Conservation (phyloP, 352 stramenopile genomes). For the Pythium scleroteichum region DNA sequence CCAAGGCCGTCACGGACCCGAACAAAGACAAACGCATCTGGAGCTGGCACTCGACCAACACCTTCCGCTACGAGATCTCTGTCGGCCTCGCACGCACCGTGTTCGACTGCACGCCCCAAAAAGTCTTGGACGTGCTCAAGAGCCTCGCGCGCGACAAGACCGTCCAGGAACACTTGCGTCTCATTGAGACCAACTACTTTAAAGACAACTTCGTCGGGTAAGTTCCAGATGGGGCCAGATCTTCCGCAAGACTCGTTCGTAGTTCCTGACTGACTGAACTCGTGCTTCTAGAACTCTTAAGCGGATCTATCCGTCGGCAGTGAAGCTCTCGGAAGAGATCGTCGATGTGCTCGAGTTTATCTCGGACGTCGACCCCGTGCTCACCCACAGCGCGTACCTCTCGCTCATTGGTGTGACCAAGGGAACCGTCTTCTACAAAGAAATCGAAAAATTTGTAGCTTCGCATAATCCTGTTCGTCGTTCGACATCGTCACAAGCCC, state of each 20-base stretch:
- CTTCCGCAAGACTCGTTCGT: background rate
- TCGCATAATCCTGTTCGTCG: constrained; percentile 39
- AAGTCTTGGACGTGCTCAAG: constrained; percentile 61
- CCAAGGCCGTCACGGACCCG: constrained; percentile 24
- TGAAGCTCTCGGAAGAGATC: constrained; percentile 68
- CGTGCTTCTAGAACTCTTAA: constrained; percentile 42
- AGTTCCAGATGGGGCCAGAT: background rate
- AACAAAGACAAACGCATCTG: constrained; percentile 26
- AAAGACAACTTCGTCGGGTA: constrained; percentile 56
- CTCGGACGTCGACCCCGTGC: constrained; percentile 68
- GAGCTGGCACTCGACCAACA: constrained; percentile 33
- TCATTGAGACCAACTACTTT: constrained; percentile 75
- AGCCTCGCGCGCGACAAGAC: constrained; percentile 46
- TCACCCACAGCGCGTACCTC: constrained; percentile 59
- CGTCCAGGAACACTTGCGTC: constrained; percentile 52
- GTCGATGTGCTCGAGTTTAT: constrained; percentile 71
- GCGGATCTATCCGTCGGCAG: constrained; percentile 55
- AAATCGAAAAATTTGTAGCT: constrained; percentile 58
- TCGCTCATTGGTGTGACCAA: constrained; percentile 57
- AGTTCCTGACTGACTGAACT: background rate
- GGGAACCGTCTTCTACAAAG: constrained; percentile 49
- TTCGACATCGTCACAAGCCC: background rate
- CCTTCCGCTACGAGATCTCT: constrained; percentile 72
- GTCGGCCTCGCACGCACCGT: constrained; percentile 50
- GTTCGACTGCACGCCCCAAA: constrained; percentile 67